A percentile compares a stretch with the other conserved stretches of the same genome.
These are phyloP conservation scores for Cinnamomum chago DNA, from an alignment of 164 flowering plant genomes.

Conservation along the genomic window DNA sequence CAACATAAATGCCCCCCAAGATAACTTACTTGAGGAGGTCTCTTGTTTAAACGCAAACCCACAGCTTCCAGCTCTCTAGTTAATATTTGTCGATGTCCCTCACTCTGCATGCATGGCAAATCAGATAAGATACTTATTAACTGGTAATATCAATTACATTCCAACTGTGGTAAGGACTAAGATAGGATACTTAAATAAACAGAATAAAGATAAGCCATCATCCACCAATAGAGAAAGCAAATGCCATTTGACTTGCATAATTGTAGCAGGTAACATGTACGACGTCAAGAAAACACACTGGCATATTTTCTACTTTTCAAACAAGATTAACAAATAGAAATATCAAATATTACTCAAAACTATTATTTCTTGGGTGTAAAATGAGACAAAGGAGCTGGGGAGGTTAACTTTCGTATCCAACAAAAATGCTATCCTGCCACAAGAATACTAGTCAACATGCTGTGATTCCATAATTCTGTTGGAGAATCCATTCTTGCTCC, in stretches of 20 bases:
- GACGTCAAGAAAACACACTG: background rate
- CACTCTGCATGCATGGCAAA: slow-evolving; percentile 55
- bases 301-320: background rate
- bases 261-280: no score
- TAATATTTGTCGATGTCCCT: slow-evolving; percentile 98
- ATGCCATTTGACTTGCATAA: background rate
- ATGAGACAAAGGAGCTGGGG: no score
- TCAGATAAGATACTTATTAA: background rate
- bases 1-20: background rate
- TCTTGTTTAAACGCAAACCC: slow-evolving; percentile 91
- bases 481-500: no score
- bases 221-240: background rate
- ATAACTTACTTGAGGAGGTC: slow-evolving; percentile 86
- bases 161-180: background rate
- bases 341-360: no score
- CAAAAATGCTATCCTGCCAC: no score
- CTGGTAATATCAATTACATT: no score
- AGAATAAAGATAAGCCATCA: background rate
- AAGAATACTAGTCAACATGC: no score
- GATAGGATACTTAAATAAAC: background rate
- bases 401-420: no score
- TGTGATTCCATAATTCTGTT: no score
- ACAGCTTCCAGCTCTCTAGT: slow-evolving; percentile 98
- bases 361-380: no score
- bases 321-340: no score